A percentile compares a stretch with the other conserved stretches of the same genome.
These are phyloP conservation scores for Syzygium malaccense DNA, from an alignment of 441 rosid genomes.

Conservation along the genomic window DNA sequence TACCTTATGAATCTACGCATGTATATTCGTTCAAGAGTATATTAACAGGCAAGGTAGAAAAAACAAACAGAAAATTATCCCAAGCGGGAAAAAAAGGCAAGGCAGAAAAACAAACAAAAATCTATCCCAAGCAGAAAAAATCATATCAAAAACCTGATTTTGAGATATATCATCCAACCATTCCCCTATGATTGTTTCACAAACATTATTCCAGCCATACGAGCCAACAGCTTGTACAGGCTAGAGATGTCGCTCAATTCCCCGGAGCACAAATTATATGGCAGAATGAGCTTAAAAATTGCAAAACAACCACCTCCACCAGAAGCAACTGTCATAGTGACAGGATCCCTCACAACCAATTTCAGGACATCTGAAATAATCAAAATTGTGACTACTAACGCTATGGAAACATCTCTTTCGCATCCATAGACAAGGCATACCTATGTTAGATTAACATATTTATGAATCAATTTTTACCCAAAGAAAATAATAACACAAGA, in stretches of 20 bases:
- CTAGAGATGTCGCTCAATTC: slow-evolving; percentile 87
- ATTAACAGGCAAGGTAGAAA: neutral
- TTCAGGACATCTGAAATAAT: neutral
- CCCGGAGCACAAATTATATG: slow-evolving; percentile 50
- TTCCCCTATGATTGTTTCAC: slow-evolving; percentile 85
- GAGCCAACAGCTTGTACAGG: slow-evolving; percentile 85
- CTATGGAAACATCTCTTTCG: neutral
- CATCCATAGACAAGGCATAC: neutral
- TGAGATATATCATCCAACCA: slow-evolving; percentile 98
- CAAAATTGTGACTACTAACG: neutral
- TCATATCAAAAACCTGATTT: slow-evolving; percentile 65
- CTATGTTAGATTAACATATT: neutral
- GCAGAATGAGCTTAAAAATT: neutral
- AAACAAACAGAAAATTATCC: slow-evolving; percentile 3
- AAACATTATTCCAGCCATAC: slow-evolving; percentile 88
- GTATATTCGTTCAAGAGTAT: neutral
- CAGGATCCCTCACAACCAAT: neutral
- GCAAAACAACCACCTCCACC: neutral
- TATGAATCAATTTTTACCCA: neutral
- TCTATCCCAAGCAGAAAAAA: neutral
- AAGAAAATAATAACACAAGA: neutral
- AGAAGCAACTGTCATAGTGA: neutral
- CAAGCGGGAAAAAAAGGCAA: no score
- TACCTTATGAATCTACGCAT: slow-evolving; percentile 62
- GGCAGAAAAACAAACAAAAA: no score